Conservation (phyloP, 495 filamentous ascomycete genomes). For the Hypoxylon crocopeplum region DNA sequence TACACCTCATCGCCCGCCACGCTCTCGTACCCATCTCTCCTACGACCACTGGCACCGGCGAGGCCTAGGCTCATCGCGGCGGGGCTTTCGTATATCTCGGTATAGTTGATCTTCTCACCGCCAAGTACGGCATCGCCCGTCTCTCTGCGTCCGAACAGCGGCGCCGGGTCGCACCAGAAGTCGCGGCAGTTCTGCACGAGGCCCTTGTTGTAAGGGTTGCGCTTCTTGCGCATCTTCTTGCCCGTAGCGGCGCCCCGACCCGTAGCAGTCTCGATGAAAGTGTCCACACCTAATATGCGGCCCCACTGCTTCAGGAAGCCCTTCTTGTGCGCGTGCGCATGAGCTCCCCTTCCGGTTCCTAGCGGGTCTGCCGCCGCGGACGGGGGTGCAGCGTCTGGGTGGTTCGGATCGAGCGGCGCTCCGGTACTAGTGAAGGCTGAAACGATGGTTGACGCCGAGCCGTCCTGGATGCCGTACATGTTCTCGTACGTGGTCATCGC, state of each 20-base stretch:
- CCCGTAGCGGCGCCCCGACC: constrained; percentile 61
- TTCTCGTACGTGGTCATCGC: constrained; percentile 96
- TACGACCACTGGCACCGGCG: constrained; percentile 26
- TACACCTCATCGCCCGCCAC: constrained; percentile 53
- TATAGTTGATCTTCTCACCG: constrained; percentile 83
- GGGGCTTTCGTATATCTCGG: constrained; percentile 86
- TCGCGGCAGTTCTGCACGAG: constrained; percentile 87
- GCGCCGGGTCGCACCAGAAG: constrained; percentile 92
- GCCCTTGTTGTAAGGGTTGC: constrained; percentile 86
- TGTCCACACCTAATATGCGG: constrained; percentile 85
- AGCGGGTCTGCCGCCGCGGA: constrained; percentile 49
- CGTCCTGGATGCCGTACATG: constrained; percentile 75
- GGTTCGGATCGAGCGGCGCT: constrained; percentile 66
- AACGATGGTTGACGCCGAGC: constrained; percentile 67
- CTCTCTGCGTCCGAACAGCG: constrained; percentile 76
- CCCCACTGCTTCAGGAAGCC: constrained; percentile 81
- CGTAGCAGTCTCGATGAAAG: constrained; percentile 82
- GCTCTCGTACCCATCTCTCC: constrained; percentile 52
- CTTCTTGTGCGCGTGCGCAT: constrained; percentile 57
- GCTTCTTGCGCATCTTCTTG: constrained; percentile 58
- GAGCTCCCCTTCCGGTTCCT: constrained; percentile 52
- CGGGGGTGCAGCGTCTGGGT: constrained; percentile 45
- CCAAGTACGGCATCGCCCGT: constrained; percentile 77
- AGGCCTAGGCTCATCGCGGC: constrained; percentile 58
- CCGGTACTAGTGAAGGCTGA: constrained; percentile 81